Conservation (phyloP, 352 stramenopile genomes). For the Peronospora belbahrii region DNA sequence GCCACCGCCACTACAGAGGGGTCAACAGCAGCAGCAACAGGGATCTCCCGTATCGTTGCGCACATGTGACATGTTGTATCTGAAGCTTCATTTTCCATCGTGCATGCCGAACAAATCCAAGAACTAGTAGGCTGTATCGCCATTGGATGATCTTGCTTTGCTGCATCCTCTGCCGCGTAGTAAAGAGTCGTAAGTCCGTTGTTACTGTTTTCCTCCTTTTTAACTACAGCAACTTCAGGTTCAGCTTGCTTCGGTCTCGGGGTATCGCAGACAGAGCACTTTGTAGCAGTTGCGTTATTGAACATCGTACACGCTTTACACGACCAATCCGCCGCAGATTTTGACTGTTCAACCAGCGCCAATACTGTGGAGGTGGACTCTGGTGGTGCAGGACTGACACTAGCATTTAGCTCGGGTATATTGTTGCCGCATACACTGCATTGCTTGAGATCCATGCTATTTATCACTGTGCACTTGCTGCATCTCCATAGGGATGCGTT, state of each 20-base stretch:
- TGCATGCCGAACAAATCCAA: conserved; percentile 65
- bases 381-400: neutral
- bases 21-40: conserved; percentile 34
- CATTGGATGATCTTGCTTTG: conserved; percentile 23
- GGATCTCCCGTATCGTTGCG: conserved; percentile 34
- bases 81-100: conserved; percentile 63
- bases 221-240: conserved; percentile 13
- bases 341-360: conserved; percentile 28
- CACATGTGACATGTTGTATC: conserved; percentile 70
- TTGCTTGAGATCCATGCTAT: conserved; percentile 36
- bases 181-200: conserved; percentile 65
- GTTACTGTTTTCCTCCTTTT: conserved; percentile 18
- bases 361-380: conserved; percentile 47
- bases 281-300: conserved; percentile 43
- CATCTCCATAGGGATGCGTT: conserved; percentile 63
- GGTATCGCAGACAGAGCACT: conserved; percentile 74
- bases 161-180: conserved; percentile 47
- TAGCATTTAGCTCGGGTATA: conserved; percentile 9
- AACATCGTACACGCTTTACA: conserved; percentile 77
- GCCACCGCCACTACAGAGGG: conserved; percentile 27
- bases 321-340: conserved; percentile 43
- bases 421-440: conserved; percentile 63
- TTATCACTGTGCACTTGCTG: conserved; percentile 78
- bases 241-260: conserved; percentile 20
- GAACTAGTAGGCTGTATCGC: conserved; percentile 13